Percentiles rank a stretch among this genome's conserved stretches.
phyloP scores from a whole-genome alignment of 2,329 filamentous ascomycete species.

The Fonsecaea monophora region DNA sequence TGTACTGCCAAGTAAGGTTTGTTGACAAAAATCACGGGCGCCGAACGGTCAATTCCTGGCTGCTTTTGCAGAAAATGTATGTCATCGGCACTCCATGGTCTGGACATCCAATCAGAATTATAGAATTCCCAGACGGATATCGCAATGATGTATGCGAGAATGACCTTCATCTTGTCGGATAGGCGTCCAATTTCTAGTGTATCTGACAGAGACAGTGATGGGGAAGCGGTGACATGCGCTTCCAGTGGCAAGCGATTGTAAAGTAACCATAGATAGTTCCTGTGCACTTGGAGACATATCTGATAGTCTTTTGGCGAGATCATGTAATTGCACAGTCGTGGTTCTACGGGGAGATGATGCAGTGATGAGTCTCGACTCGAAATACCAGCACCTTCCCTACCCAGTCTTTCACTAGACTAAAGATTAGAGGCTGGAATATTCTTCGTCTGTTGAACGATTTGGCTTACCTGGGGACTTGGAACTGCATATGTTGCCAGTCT shows the following conservation, averaged over 20 bases:
- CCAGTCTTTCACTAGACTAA: background rate
- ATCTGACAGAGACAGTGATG: background rate
- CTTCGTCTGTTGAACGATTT: background rate
- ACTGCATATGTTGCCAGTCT: conserved; percentile 16
- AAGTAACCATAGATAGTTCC: background rate
- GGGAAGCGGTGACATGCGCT: background rate
- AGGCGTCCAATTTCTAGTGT: background rate
- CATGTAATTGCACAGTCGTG: background rate
- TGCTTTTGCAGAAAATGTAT: conserved; percentile 8
- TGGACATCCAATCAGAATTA: conserved; percentile 19
- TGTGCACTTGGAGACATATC: background rate
- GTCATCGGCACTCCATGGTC: conserved; percentile 10
- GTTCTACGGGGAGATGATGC: background rate
- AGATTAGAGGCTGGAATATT: no score
- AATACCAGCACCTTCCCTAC: background rate
- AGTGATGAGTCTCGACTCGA: no score
- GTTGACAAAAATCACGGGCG: background rate
- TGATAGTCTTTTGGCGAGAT: background rate
- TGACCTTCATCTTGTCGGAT: conserved; percentile 19
- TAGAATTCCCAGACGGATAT: conserved; percentile 18
- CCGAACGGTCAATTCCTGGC: background rate
- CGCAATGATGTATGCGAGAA: conserved; percentile 12
- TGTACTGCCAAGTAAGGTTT: conserved; percentile 1
- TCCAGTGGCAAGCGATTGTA: background rate
- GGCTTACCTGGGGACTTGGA: conserved; percentile 12